Percentiles rank a stretch among this genome's conserved stretches.
Conservation (phyloP, 2,329 filamentous ascomycete species). For the Scedosporium minutisporum region DNA sequence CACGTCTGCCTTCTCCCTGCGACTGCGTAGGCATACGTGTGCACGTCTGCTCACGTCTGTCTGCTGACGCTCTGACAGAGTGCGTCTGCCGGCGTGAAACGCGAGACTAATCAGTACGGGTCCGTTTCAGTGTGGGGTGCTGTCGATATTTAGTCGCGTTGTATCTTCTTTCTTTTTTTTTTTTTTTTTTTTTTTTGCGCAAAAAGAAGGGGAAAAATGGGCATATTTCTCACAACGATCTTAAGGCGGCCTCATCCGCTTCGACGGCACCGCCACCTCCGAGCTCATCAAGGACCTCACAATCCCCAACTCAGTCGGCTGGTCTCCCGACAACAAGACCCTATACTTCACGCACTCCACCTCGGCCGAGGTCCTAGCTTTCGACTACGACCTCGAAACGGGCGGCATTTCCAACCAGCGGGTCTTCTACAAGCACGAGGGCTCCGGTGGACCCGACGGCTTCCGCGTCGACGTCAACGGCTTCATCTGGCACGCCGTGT, state of each 20-base stretch:
- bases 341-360: slow-evolving; percentile 81
- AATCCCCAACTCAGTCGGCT: slow-evolving; percentile 80
- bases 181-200: too few species aligned
- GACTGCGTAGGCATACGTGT: too few species aligned
- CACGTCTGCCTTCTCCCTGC: too few species aligned
- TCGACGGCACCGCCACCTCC: slow-evolving; percentile 51
- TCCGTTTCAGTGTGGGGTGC: too few species aligned
- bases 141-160: too few species aligned
- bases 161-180: slow-evolving; percentile 5
- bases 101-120: too few species aligned
- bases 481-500: slow-evolving; percentile 84
- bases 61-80: too few species aligned
- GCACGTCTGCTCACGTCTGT: too few species aligned
- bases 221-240: background rate
- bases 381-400: slow-evolving; percentile 59
- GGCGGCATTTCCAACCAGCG: slow-evolving; percentile 60
- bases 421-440: slow-evolving; percentile 62
- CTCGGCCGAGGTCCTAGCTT: slow-evolving; percentile 59
- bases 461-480: slow-evolving; percentile 76
- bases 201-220: background rate
- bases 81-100: too few species aligned
- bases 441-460: slow-evolving; percentile 61
- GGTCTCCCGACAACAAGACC: slow-evolving; percentile 61
- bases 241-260: slow-evolving; percentile 62
- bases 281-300: slow-evolving; percentile 54